Evolutionary conservation across 2,329 filamentous ascomycete genomes (phyloP), one percentile per base, ranked within the genome.

Genomic region (Cordyceps tenuipes): DNA sequence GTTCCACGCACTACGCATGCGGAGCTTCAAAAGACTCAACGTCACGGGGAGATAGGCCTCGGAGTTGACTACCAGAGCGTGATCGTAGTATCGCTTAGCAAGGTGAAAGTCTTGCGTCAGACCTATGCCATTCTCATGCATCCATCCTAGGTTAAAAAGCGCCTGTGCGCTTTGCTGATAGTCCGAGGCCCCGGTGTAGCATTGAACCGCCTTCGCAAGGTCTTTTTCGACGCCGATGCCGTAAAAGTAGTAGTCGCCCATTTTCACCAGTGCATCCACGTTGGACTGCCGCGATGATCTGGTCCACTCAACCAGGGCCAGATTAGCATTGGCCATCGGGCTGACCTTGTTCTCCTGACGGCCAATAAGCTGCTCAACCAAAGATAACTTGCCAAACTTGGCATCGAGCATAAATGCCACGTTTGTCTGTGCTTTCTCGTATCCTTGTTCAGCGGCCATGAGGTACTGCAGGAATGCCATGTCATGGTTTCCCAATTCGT

Each of bases 91-190:
- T 58, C 94, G 82, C 75, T 99, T 99, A 2, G 95, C 94, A 60
- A 99, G 85, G 69, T 99, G 94, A 71, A 95, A 99, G 70, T 99
- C 94, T 71, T 99, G 94, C 59, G 89, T 88, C 21, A 97, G 83
- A 2, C 92, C 91, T 54, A 97, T 81, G 8, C 94, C 94, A 68
- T 97, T 97, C 74, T 99, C 94, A 69, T 99, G 91, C 93, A 99
- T 97, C 94, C 94, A 99, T 5, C 94, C 95, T 15, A 99, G 79
- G 68, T 99, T 97, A 83, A 91, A 99, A 61, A 97, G 84, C 15
- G 95, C 94, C 74, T 99, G 95, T 2, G 93, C 94, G 66, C 91
- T 96, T 69, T 91, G 88, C 66, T 93, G 86, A 62, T 89, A 91
- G 69, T 99, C 94, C 0, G 92, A 92, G 1, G 94, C 94, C 4